Percentiles rank a stretch among this genome's conserved stretches.
phyloP scores from a whole-genome alignment of 148 eudicot genomes.

The Simmondsia chinensis region DNA sequence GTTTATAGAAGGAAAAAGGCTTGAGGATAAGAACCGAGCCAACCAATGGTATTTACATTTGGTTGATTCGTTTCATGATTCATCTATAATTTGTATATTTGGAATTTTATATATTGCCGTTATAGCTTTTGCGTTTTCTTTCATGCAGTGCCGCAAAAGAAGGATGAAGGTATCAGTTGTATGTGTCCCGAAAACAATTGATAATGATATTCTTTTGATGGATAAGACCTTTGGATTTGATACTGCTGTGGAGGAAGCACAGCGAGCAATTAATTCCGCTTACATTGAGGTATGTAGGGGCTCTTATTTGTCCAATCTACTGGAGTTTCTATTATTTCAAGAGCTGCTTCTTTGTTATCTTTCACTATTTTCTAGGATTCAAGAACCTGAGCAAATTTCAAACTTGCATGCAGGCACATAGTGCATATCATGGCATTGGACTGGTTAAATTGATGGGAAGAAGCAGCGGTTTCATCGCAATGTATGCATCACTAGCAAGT shows the following conservation, averaged over 20 bases:
- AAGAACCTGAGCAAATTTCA: neutral
- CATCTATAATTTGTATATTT: no score
- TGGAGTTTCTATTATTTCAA: neutral
- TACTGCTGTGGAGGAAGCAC: slow-evolving; percentile 50
- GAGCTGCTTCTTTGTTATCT: neutral
- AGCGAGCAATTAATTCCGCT: slow-evolving; percentile 41
- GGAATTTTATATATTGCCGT: no score
- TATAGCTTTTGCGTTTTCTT: no score
- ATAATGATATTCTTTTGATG: slow-evolving; percentile 46
- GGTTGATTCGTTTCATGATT: no score
- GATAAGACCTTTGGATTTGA: slow-evolving; percentile 50
- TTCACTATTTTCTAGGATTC: neutral
- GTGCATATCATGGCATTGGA: slow-evolving; percentile 47
- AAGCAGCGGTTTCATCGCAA: slow-evolving; percentile 49
- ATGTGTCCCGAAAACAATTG: slow-evolving; percentile 46
- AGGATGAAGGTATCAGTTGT: slow-evolving; percentile 36
- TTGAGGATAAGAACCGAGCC: no score
- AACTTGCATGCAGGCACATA: slow-evolving; percentile 26
- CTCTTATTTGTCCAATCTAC: neutral
- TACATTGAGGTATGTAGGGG: slow-evolving; percentile 30
- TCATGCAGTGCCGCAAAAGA: slow-evolving; percentile 35
- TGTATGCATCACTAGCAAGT: slow-evolving; percentile 52
- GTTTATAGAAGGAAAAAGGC: no score
- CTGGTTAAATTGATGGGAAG: slow-evolving; percentile 50
- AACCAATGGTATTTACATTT: no score